phyloP scores from a whole-genome alignment of 257 asterid species.

The Forsythia suspensa region DNA sequence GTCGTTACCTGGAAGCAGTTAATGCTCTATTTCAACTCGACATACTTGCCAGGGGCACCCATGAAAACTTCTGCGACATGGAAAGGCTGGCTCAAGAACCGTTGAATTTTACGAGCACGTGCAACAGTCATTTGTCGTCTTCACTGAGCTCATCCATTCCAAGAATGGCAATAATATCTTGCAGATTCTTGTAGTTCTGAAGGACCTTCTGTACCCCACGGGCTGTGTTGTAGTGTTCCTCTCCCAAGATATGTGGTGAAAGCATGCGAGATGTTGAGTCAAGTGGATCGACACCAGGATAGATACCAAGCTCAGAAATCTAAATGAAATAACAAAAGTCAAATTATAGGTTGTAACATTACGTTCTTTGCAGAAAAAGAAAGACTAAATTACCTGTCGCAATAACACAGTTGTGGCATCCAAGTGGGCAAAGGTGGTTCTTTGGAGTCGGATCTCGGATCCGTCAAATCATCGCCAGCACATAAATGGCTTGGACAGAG shows the following conservation, averaged over 20 bases:
- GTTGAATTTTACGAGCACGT: no score
- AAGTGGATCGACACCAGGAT: slow-evolving; percentile 60
- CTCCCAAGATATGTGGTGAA: slow-evolving; percentile 56
- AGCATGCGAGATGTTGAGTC: slow-evolving; percentile 67
- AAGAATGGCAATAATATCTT: no score
- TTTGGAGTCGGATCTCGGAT: slow-evolving; percentile 67
- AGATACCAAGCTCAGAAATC: slow-evolving; percentile 61
- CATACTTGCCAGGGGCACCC: no score
- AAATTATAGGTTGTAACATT: not conserved
- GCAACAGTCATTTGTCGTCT: no score
- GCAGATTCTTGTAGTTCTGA: no score
- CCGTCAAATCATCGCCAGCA: slow-evolving; percentile 22
- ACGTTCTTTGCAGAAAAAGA: not conserved
- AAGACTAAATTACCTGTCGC: slow-evolving; percentile 34
- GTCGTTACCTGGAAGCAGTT: no score
- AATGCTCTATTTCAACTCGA: no score
- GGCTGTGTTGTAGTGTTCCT: no score
- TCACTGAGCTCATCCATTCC: no score
- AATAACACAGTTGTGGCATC: slow-evolving; percentile 60
- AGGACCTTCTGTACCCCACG: no score
- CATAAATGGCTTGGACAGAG: not conserved
- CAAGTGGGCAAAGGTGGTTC: slow-evolving; percentile 60
- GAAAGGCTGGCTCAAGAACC: no score
- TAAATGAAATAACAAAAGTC: slow-evolving; percentile 5
- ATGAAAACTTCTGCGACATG: no score